phyloP scores from a whole-genome alignment of 2,329 filamentous ascomycete species.

The Mycogone perniciosa region DNA sequence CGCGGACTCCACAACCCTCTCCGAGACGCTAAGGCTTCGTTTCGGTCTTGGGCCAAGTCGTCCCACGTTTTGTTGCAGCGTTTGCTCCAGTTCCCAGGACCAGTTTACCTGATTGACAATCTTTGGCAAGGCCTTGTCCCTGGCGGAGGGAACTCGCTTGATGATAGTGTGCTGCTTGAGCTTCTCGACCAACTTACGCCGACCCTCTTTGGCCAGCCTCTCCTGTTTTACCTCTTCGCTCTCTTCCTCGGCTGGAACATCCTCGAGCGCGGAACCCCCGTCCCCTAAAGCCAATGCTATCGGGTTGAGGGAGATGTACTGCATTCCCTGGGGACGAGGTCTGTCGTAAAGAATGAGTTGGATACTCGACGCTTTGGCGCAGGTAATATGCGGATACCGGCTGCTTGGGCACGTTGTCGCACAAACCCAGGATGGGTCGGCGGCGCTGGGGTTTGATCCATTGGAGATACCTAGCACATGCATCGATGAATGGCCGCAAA shows the following conservation, averaged over 20 bases:
- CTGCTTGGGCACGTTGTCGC: constrained; percentile 46
- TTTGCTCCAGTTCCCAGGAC: constrained; percentile 78
- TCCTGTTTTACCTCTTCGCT: constrained; percentile 65
- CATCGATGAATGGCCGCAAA: constrained; percentile 77
- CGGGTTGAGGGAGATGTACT: constrained; percentile 87
- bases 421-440: constrained; percentile 64
- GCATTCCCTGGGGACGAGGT: constrained; percentile 81
- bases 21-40: constrained; percentile 83
- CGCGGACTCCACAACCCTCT: constrained; percentile 89
- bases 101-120: constrained; percentile 96
- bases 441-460: constrained; percentile 39
- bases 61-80: constrained; percentile 86
- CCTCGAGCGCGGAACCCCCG: constrained; percentile 45
- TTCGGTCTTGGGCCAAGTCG: constrained; percentile 75
- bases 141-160: constrained; percentile 67
- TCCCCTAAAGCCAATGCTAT: constrained; percentile 82
- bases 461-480: constrained; percentile 85
- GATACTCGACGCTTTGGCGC: constrained; percentile 63
- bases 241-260: constrained; percentile 38
- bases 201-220: constrained; percentile 50
- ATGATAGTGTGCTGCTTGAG: constrained; percentile 81
- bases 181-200: constrained; percentile 70
- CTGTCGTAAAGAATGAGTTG: constrained; percentile 88
- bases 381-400: constrained; percentile 65
- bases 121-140: constrained; percentile 72